phyloP scores from a whole-genome alignment of 2,329 filamentous ascomycete species.

The Penicillium sp. region DNA sequence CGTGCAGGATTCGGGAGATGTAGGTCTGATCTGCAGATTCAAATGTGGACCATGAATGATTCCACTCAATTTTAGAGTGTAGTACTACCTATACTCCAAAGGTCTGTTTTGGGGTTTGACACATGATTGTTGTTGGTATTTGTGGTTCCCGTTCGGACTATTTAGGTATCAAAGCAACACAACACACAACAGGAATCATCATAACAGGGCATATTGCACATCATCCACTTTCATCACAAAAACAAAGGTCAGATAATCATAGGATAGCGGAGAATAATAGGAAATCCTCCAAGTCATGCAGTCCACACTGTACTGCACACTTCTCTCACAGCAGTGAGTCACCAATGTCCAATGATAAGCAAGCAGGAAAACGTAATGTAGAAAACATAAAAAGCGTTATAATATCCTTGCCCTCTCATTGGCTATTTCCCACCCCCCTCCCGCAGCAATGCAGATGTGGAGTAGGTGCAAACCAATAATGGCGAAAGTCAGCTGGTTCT shows the following conservation, averaged over 20 bases:
- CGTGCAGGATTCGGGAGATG: not conserved
- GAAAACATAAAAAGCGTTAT: not conserved
- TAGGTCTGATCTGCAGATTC: not conserved
- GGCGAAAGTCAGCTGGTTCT: slow-evolving; percentile 4
- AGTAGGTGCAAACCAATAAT: slow-evolving; percentile 14
- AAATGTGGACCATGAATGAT: not conserved
- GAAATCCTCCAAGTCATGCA: not conserved
- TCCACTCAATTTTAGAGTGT: not conserved
- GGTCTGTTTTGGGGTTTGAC: not conserved
- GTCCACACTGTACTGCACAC: not conserved
- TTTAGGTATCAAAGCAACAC: slow-evolving; percentile 7
- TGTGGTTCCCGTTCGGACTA: not conserved
- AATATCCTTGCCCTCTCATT: slow-evolving; percentile 7
- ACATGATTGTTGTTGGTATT: slow-evolving; percentile 5
- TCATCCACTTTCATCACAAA: not conserved
- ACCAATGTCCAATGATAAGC: slow-evolving; percentile 13
- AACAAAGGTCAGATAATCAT: slow-evolving; percentile 11
- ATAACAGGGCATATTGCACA: slow-evolving; percentile 1
- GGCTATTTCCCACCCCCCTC: not conserved
- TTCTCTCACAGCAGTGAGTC: slow-evolving; percentile 16
- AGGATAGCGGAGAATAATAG: not conserved
- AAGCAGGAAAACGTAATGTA: slow-evolving; percentile 12
- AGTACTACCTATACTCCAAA: not conserved
- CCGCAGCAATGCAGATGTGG: not conserved
- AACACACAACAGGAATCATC: not conserved